phyloP scores from a whole-genome alignment of 306 rosid genomes.

The Lagenaria siceraria region DNA sequence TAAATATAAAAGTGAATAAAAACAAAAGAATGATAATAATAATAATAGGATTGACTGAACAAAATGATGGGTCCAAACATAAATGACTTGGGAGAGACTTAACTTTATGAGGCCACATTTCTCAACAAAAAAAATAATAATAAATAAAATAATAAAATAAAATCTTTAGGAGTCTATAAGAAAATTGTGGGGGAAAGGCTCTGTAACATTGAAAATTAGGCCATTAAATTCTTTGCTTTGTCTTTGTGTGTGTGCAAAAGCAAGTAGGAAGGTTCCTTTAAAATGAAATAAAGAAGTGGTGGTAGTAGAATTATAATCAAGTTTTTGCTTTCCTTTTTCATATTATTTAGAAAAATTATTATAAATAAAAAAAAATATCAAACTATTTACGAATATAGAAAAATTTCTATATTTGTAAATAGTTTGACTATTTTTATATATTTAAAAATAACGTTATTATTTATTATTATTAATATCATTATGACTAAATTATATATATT shows the following conservation, averaged over 20 bases:
- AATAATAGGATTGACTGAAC: neutral
- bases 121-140: too few species aligned
- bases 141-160: too few species aligned
- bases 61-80: neutral
- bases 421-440: too few species aligned
- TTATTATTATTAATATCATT: too few species aligned
- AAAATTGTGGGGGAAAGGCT: too few species aligned
- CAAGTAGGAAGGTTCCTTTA: neutral
- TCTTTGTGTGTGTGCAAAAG: neutral
- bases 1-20: neutral
- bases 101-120: neutral
- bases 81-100: neutral
- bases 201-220: neutral
- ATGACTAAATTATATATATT: too few species aligned
- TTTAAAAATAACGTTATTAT: too few species aligned
- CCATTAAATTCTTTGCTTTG: neutral
- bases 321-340: neutral
- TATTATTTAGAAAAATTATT: too few species aligned
- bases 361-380: too few species aligned
- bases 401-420: too few species aligned
- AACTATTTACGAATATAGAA: too few species aligned
- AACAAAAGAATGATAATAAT: neutral
- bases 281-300: neutral
- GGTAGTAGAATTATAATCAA: neutral
- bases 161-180: too few species aligned